Base-by-base conservation (phyloP, 192 early-diverging fungal genomes). In the Diversispora epigaea region DNA sequence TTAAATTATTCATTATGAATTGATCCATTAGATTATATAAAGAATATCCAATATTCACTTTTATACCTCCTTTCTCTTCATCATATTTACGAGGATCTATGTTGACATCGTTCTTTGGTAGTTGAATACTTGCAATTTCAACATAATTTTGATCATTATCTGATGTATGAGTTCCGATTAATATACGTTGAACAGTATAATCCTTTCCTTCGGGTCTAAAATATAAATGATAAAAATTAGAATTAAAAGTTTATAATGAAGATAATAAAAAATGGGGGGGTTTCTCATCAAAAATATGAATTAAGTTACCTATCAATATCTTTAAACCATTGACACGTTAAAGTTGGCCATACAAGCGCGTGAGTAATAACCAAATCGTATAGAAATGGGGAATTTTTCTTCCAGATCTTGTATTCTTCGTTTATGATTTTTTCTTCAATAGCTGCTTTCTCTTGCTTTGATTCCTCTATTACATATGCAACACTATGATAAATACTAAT, bases 321-420 rank as follows among this genome's bases (percentile, higher is more conserved):
- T 4, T 96, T 96, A 67, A 98, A 89, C 97, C 97, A 99, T 83
- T 99, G 97, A 71, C 89, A 90, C 40, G 97, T 99, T 72, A 99
- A 85, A 52, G 94, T 94, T 11, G 97, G 97, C 97, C 97, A 99
- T 80, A 97, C 95, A 15, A 99, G 84, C n/a, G 97, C 96, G 77
- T 99, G 97, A 14, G 97, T 96, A 22, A 99, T 89, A 12, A 99
- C 92, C 46, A 95, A 88, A 84, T 99, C 97, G 81, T 99, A 99
- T 22, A 99, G 89, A 77, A 99, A 99, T 45, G 97, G 97, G 14
- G 92, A 93, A 85, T 99, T 99, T 87, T 99, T 99, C 80, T 99
- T 99, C 97, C 97, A 99, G 69, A 94, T 94, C 84, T 98, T 98
- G 84, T 98, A 96, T 78, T 98, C 96, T 83, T 96, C 95, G 78